Evolutionary conservation across 2,329 filamentous ascomycete genomes (phyloP), one percentile per base, ranked within the genome.

Genomic region (Colletotrichum sp.): DNA sequence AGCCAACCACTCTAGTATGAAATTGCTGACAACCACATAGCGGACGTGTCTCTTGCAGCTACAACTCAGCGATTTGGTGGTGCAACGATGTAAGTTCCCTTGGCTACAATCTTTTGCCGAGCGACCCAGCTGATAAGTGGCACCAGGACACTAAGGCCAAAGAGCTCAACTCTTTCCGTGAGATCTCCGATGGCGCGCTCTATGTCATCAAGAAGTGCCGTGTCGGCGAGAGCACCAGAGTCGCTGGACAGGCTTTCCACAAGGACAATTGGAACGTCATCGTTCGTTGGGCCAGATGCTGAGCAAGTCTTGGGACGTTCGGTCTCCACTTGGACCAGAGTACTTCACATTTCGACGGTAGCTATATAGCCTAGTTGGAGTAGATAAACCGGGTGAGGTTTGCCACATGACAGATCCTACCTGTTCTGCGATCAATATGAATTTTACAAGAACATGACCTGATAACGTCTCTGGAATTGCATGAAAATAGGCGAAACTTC

Each of bases 41-140:
- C 43, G 43, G 43, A 52, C 43, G 43, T 52, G 43, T 52, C 3
- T 52, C 43, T 48, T 81, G 80, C 60, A 73, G 70, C 1, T 78
- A 70, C 10, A 65, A 67, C 1, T 65, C 76, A 3, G 78, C 73
- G 6, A 80, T 80, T 56, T 78, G 52, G n/a, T 80, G 79, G 79
- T 81, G 80, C 67, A 81, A 81, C 62, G 76, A 80, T 18, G 79
- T 80, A 64, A 73, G 77, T 36, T 2, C 15, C 12, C 13, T 24
- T 8, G 1, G 1, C 6, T 36, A 36, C 7, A 9, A 26, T 18
- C 3, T 5, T 36, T 67, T 30, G 21, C 4, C 8, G 0, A 24
- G 8, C 12, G n/a, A 34, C 6, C 10, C 13, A 18, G 43, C 48
- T 30, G 10, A 62, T 3, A 6, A 12, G 8, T 15, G 4, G 26